Percentiles rank a stretch among this genome's conserved stretches.
Conservation (phyloP, 257 asterid species). For the Buddleja alternifolia region DNA sequence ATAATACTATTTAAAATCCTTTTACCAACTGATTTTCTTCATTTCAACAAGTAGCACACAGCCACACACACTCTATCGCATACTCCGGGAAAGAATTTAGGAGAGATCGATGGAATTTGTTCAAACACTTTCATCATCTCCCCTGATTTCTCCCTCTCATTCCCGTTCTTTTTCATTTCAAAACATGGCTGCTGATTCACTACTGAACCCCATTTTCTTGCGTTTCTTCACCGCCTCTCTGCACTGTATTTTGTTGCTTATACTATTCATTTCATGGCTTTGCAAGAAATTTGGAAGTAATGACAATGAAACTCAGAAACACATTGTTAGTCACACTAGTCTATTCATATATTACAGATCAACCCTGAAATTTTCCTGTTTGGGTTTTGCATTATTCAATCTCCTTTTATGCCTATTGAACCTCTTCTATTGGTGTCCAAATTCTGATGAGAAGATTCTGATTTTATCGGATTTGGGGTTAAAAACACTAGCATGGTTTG, state of each 20-base stretch:
- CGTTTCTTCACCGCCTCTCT: conserved; percentile 54
- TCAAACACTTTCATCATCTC: conserved; percentile 6
- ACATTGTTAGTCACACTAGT: conserved; percentile 21
- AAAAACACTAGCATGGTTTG: conserved; percentile 63
- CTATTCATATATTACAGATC: conserved; percentile 40
- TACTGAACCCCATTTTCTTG: conserved; percentile 50
- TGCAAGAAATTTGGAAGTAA: conserved; percentile 30
- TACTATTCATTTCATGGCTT: conserved; percentile 43
- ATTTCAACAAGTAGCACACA: too few relatives aligned
- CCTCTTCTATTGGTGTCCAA: conserved; percentile 65
- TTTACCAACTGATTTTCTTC: too few relatives aligned
- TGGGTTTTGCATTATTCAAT: conserved; percentile 51
- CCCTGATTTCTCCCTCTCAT: conserved; percentile 28
- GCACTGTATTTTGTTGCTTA: conserved; percentile 51
- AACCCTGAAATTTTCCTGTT: conserved; percentile 44
- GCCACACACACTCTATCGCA: too few relatives aligned
- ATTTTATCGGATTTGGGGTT: conserved; percentile 57
- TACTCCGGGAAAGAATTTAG: background rate
- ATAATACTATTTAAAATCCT: too few relatives aligned
- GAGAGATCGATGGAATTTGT: conserved; percentile 28
- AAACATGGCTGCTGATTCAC: conserved; percentile 30
- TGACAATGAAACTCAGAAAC: conserved; percentile 28
- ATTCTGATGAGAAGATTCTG: conserved; percentile 63
- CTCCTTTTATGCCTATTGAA: conserved; percentile 49
- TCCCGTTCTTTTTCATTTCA: conserved; percentile 28